A percentile compares a stretch with the other conserved stretches of the same genome.
Evolutionary conservation across 257 asterid genomes (phyloP).

Genomic region (Phtheirospermum japonicum): DNA sequence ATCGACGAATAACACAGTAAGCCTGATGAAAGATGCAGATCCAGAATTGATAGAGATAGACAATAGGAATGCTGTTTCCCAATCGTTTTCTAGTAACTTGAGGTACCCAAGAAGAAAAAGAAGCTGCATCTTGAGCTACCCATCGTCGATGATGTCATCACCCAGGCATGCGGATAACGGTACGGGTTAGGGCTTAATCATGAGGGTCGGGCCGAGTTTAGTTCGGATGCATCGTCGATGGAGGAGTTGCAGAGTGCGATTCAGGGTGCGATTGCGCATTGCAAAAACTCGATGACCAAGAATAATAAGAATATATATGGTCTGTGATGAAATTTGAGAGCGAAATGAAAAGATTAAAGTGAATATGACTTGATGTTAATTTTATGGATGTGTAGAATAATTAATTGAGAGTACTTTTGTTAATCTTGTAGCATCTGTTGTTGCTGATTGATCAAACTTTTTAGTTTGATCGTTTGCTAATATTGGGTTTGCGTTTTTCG

Average conservation of each 20-base stretch:
- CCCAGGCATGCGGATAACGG: constrained; percentile 52
- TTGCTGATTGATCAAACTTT: too few species aligned
- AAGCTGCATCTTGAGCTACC: constrained; percentile 67
- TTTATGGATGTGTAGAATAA: too few species aligned
- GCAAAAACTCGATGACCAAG: constrained; percentile 55
- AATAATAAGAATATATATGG: neutral
- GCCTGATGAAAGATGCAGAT: neutral
- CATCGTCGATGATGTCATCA: constrained; percentile 80
- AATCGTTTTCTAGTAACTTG: constrained; percentile 70
- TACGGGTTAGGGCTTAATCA: constrained; percentile 30
- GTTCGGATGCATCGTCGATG: constrained; percentile 62
- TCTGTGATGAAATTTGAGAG: neutral
- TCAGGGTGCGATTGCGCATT: too few species aligned
- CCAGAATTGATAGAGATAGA: neutral
- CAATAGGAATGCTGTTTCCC: constrained; percentile 24
- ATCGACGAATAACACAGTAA: constrained; percentile 17
- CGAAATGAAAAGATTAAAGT: neutral
- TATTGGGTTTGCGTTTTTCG: too few species aligned
- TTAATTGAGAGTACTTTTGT: too few species aligned
- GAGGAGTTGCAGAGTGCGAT: constrained; percentile 87
- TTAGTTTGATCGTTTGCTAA: too few species aligned
- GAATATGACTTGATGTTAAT: too few species aligned
- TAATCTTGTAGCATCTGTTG: too few species aligned
- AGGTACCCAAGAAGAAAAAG: constrained; percentile 55
- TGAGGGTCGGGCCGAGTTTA: constrained; percentile 29